A percentile compares a stretch with the other conserved stretches of the same genome.
These are phyloP conservation scores for Mycena filopes DNA, from an alignment of 768 basidiomycete genomes.

Conservation along the genomic window DNA sequence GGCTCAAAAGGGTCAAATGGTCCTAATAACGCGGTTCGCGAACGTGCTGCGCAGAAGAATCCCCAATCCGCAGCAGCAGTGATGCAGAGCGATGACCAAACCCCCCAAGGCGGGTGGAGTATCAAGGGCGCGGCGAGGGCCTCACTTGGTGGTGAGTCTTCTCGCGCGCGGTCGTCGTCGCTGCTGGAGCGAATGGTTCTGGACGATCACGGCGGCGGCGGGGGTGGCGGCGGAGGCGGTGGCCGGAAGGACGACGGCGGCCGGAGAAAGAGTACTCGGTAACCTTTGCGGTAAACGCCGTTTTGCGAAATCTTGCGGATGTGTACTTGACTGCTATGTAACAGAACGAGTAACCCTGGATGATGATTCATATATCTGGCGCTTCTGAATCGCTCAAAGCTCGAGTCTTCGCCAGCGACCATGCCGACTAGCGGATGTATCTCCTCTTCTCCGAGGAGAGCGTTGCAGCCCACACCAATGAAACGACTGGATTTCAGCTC, in stretches of 20 bases:
- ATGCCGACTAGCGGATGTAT: too few species aligned
- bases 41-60: slow-evolving; percentile 19
- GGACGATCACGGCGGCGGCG: slow-evolving; percentile 13
- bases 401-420: too few species aligned
- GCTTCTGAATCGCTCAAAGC: too few species aligned
- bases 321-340: too few species aligned
- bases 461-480: too few species aligned
- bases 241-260: slow-evolving; percentile 5
- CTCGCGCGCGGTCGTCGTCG: slow-evolving; percentile 20
- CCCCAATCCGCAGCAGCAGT: slow-evolving; percentile 28
- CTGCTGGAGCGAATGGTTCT: slow-evolving; percentile 24
- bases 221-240: slow-evolving; percentile 12
- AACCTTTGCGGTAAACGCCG: background rate
- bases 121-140: slow-evolving; percentile 65
- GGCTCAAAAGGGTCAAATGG: slow-evolving; percentile 35
- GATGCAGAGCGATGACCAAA: slow-evolving; percentile 37
- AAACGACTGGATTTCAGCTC: too few species aligned
- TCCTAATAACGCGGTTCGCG: slow-evolving; percentile 4
- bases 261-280: slow-evolving; percentile 17
- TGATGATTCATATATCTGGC: too few species aligned
- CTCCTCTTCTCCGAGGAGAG: too few species aligned
- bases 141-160: slow-evolving; percentile 10
- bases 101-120: slow-evolving; percentile 56
- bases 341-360: too few species aligned
- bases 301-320: too few species aligned